Evolutionary conservation across 306 rosid genomes (phyloP).

Genomic region (Fragaria iinumae): DNA sequence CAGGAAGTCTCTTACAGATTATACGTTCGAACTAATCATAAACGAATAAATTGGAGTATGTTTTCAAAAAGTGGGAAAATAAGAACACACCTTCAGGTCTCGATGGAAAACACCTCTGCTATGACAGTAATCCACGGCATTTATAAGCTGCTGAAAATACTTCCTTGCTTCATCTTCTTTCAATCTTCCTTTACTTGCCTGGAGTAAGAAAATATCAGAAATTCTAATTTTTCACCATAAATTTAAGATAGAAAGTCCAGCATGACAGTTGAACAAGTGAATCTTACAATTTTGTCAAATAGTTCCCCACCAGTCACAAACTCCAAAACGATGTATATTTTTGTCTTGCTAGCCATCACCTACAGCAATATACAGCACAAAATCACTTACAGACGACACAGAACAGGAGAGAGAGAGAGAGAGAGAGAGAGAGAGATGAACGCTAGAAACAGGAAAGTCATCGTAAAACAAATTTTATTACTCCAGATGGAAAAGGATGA

Average conservation of each 20-base stretch:
- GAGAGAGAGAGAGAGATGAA: background rate
- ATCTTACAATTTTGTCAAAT: constrained; percentile 87
- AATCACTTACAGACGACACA: constrained; percentile 13
- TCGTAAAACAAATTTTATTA: background rate
- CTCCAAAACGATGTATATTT: constrained; percentile 91
- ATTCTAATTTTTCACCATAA: background rate
- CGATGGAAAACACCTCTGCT: constrained; percentile 96
- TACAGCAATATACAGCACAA: constrained; percentile 39
- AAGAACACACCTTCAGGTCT: constrained; percentile 68
- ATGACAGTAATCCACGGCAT: constrained; percentile 94
- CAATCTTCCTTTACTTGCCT: constrained; percentile 83
- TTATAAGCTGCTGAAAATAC: constrained; percentile 88
- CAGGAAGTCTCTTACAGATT: background rate
- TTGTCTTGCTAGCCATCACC: constrained; percentile 97
- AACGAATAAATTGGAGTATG: background rate
- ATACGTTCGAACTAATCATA: background rate
- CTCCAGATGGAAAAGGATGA: background rate
- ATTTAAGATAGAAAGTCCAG: background rate
- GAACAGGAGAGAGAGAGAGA: constrained; percentile 17
- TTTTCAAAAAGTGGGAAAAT: background rate
- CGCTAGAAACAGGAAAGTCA: background rate
- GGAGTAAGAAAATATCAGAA: constrained; percentile 19
- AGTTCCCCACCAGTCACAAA: constrained; percentile 94
- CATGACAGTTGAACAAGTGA: constrained; percentile 1
- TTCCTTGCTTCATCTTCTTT: constrained; percentile 96